Evolutionary conservation across 2,329 filamentous ascomycete species (phyloP).

Genomic region (Fusarium sublunatum): DNA sequence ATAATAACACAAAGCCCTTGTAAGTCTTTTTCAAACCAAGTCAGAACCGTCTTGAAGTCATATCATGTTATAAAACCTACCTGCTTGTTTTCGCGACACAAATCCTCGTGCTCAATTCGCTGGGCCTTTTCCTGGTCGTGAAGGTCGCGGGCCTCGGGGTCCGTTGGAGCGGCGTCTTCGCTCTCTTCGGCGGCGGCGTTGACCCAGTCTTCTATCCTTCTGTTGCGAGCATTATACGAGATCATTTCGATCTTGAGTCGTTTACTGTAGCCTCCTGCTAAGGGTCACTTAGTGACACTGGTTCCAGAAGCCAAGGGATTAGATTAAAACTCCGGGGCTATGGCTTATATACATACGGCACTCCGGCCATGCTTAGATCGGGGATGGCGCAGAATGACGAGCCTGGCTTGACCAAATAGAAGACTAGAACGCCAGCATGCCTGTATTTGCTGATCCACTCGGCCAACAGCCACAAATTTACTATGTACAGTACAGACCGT

Average conservation of each 20-base stretch:
- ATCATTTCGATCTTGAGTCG: slow-evolving; percentile 42
- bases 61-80: slow-evolving; percentile 29
- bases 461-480: slow-evolving; percentile 40
- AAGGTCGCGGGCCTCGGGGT: slow-evolving; percentile 45
- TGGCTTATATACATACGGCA: slow-evolving; percentile 41
- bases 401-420: slow-evolving; percentile 28
- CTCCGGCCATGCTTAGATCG: slow-evolving; percentile 32
- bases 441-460: slow-evolving; percentile 38
- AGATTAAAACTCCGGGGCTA: slow-evolving; percentile 26
- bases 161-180: slow-evolving; percentile 38
- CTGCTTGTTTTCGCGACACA: slow-evolving; percentile 46
- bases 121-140: slow-evolving; percentile 48
- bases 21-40: slow-evolving; percentile 39
- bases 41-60: slow-evolving; percentile 16
- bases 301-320: slow-evolving; percentile 18
- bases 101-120: slow-evolving; percentile 46
- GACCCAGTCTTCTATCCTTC: slow-evolving; percentile 44
- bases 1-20: slow-evolving; percentile 44
- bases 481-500: no score
- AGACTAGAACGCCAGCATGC: slow-evolving; percentile 35
- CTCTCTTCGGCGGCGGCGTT: slow-evolving; percentile 40
- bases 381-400: slow-evolving; percentile 40
- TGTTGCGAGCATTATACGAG: slow-evolving; percentile 40
- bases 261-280: background rate
- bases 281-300: slow-evolving; percentile 42